phyloP scores from a whole-genome alignment of 371 early-diverging fungal species.

The Mucor irregularis region DNA sequence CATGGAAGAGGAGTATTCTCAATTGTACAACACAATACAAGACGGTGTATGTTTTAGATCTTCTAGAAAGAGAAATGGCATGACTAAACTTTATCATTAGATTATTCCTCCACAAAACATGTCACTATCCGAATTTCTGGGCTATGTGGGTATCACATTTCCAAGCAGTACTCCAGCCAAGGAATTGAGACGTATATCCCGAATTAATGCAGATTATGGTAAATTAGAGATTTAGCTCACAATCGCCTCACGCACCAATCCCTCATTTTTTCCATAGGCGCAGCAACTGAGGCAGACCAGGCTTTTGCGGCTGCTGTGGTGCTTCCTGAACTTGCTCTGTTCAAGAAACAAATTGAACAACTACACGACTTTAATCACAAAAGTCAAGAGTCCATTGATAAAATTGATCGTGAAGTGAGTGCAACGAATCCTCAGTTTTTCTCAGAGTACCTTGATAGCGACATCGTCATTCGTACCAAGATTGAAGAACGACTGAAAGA shows the following conservation, averaged over 20 bases:
- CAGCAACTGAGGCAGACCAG: background rate
- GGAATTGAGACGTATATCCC: background rate
- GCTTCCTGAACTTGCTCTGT: background rate
- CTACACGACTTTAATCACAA: background rate
- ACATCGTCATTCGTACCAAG: background rate
- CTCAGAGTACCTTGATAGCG: slow-evolving; percentile 2
- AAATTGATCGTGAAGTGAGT: slow-evolving; percentile 1
- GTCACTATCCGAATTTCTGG: background rate
- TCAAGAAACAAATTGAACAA: no score
- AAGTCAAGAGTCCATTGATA: background rate
- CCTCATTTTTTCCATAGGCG: no score
- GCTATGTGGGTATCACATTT: background rate
- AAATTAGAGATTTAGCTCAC: background rate
- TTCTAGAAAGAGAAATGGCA: no score
- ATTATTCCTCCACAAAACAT: no score
- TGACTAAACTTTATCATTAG: no score
- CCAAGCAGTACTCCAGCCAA: background rate
- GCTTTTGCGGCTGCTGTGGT: background rate
- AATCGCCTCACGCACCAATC: no score
- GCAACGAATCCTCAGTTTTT: slow-evolving; percentile 7
- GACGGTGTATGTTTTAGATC: no score
- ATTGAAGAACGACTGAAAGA: background rate
- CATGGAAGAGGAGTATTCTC: no score
- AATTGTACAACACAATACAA: no score
- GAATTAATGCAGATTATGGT: background rate